These are phyloP conservation scores for Entomortierella beljakovae DNA, from an alignment of 192 early-diverging fungal genomes.

Conservation along the genomic window DNA sequence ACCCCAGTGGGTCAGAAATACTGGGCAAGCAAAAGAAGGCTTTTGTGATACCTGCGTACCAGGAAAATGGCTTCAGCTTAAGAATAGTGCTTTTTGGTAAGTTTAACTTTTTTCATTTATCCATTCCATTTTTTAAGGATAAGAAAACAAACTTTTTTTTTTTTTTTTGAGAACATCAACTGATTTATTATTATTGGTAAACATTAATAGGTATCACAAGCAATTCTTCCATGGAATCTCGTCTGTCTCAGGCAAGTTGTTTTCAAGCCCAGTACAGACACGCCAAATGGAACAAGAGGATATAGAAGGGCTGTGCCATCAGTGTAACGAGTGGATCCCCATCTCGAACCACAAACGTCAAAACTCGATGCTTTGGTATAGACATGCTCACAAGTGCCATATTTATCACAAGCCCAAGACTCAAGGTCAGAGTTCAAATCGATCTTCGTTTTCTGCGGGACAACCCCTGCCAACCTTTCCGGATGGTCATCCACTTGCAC, in stretches of 20 bases:
- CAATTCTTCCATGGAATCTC: conserved; percentile 90
- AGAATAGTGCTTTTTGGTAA: conserved; percentile 89
- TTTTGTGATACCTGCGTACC: conserved; percentile 86
- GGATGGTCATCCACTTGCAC: conserved; percentile 2
- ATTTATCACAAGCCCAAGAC: conserved; percentile 81
- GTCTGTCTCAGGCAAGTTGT: conserved; percentile 83
- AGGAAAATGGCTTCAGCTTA: conserved; percentile 89
- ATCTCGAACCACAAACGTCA: conserved; percentile 80
- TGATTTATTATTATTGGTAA: neutral
- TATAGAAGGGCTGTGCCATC: conserved; percentile 85
- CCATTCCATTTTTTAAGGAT: too few relatives aligned
- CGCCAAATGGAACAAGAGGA: conserved; percentile 75
- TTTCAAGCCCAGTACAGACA: conserved; percentile 77
- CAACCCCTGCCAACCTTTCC: conserved; percentile 28
- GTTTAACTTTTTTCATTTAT: too few relatives aligned
- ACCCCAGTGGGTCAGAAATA: conserved; percentile 84
- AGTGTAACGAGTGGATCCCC: conserved; percentile 86
- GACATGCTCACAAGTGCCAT: conserved; percentile 90
- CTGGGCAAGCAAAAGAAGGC: conserved; percentile 82
- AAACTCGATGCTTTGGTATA: conserved; percentile 85
- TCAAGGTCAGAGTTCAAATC: conserved; percentile 43
- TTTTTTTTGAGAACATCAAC: too few relatives aligned
- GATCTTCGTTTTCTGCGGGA: conserved; percentile 49
- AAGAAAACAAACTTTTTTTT: too few relatives aligned
- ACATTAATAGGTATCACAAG: conserved; percentile 78